Evolutionary conservation across 2,329 filamentous ascomycete genomes (phyloP).

Genomic region (Whalleya microplaca): DNA sequence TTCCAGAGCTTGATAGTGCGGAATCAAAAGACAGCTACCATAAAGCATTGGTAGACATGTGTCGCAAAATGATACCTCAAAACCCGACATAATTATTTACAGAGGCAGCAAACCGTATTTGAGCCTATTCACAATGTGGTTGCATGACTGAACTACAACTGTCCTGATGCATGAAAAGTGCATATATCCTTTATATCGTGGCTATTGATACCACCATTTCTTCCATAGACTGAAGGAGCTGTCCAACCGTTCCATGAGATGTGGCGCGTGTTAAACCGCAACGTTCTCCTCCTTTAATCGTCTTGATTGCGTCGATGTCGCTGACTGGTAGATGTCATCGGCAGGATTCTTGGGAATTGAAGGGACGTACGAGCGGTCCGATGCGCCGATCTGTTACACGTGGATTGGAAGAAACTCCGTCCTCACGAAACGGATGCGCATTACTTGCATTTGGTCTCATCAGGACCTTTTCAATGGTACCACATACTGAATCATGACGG

Average conservation of each 20-base stretch:
- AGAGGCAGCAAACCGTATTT: not conserved
- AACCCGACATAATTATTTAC: not conserved
- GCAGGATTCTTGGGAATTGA: not conserved
- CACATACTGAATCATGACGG: not conserved
- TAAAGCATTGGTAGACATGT: not conserved
- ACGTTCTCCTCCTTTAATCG: not conserved
- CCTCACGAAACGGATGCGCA: not conserved
- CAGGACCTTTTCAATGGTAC: not conserved
- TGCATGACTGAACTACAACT: not conserved
- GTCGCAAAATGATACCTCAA: not conserved
- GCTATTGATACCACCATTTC: not conserved
- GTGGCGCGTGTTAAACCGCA: not conserved
- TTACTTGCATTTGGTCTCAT: not conserved
- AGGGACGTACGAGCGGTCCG: not conserved
- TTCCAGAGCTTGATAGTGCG: no score
- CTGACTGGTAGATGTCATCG: not conserved
- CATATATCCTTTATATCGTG: not conserved
- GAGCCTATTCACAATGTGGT: not conserved
- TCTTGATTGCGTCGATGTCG: not conserved
- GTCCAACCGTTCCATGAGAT: not conserved
- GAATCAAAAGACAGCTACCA: no score
- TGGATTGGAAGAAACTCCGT: not conserved
- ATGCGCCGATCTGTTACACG: not conserved
- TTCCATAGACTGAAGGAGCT: not conserved
- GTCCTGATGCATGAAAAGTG: not conserved